Conservation (phyloP, 805 yeast genomes). For the Tetrapisispora namnaoensis region DNA sequence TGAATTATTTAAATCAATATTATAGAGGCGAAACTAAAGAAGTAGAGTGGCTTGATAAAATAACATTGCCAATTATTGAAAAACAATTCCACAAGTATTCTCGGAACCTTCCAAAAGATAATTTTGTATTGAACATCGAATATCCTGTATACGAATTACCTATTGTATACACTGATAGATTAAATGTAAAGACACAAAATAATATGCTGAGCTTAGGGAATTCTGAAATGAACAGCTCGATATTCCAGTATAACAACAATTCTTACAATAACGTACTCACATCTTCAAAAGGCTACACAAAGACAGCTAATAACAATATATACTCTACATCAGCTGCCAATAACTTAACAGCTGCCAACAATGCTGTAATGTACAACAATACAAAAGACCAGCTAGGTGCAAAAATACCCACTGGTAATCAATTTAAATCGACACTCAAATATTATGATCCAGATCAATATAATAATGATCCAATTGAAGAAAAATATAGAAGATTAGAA, state of each 20-base stretch:
- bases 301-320: not conserved
- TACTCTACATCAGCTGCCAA: not conserved
- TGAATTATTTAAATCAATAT: conserved; percentile 46
- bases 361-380: conserved; percentile 6
- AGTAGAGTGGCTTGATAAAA: conserved; percentile 65
- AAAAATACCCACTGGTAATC: conserved; percentile 18
- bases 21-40: conserved; percentile 57
- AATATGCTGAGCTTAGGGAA: conserved; percentile 33
- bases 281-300: not conserved
- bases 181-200: conserved; percentile 28
- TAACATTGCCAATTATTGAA: conserved; percentile 45
- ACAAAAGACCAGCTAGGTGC: not conserved
- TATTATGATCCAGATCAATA: conserved; percentile 64
- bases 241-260: conserved; percentile 25
- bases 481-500: conserved; percentile 74
- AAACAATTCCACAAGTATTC: conserved; percentile 11
- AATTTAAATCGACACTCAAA: conserved; percentile 26
- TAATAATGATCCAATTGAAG: conserved; percentile 74
- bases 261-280: not conserved
- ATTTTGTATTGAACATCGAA: conserved; percentile 40
- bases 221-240: conserved; percentile 27
- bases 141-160: conserved; percentile 63
- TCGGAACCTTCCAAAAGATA: conserved; percentile 13
- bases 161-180: conserved; percentile 54
- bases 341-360: conserved; percentile 5